These are phyloP conservation scores for Metschnikowia anglica DNA, from an alignment of 805 yeast genomes.

Conservation along the genomic window DNA sequence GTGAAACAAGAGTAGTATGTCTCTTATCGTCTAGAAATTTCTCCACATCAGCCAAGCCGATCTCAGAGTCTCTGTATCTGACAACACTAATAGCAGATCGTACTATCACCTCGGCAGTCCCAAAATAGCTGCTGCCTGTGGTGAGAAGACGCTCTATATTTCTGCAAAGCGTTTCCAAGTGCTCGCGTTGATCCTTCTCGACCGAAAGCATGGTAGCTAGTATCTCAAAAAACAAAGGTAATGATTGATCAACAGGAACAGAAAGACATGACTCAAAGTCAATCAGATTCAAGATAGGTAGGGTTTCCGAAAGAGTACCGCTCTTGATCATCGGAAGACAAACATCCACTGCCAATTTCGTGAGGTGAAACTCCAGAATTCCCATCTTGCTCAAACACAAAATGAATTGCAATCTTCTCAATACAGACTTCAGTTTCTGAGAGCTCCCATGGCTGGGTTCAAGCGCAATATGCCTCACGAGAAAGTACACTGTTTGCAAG, in stretches of 20 bases:
- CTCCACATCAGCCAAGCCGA: constrained; percentile 5
- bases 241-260: not conserved
- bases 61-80: not conserved
- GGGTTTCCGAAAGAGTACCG: constrained; percentile 6
- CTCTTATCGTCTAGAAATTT: constrained; percentile 4
- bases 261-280: constrained; percentile 5
- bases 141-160: not conserved
- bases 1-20: not conserved
- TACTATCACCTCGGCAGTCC: not conserved
- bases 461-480: constrained; percentile 29
- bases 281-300: constrained; percentile 16
- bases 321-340: constrained; percentile 5
- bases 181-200: not conserved
- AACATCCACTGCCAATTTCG: constrained; percentile 1
- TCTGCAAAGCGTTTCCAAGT: not conserved
- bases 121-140: not conserved
- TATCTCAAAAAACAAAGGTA: constrained; percentile 8
- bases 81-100: not conserved
- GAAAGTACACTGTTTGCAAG: constrained; percentile 33
- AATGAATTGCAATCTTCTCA: constrained; percentile 11
- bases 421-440: not conserved
- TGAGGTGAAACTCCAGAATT: not conserved
- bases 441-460: not conserved
- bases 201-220: constrained; percentile 5
- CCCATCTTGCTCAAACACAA: constrained; percentile 9